Evolutionary conservation across 2,329 filamentous ascomycete genomes (phyloP).

Genomic region (Magnaporthiopsis incrustans): DNA sequence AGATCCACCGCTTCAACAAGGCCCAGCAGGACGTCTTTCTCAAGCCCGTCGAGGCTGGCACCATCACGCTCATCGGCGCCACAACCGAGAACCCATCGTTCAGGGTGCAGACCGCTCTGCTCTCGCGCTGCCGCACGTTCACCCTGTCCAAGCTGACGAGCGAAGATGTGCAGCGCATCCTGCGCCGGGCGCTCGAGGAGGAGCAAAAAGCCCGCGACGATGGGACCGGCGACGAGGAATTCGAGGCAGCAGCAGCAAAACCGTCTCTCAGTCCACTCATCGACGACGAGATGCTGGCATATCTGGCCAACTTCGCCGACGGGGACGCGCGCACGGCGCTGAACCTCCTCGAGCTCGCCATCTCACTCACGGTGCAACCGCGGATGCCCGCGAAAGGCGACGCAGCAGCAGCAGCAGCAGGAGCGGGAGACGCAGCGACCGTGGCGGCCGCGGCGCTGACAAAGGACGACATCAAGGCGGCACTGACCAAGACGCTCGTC

Average conservation of each 20-base stretch:
- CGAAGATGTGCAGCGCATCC: constrained; percentile 63
- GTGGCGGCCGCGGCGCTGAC: constrained; percentile 49
- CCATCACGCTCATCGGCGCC: constrained; percentile 85
- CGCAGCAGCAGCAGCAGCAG: not conserved
- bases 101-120: constrained; percentile 78
- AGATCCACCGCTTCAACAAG: constrained; percentile 89
- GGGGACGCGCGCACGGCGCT: constrained; percentile 89
- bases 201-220: constrained; percentile 32
- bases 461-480: constrained; percentile 67
- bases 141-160: constrained; percentile 69
- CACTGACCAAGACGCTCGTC: constrained; percentile 84
- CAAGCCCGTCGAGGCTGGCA: constrained; percentile 82
- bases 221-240: constrained; percentile 35
- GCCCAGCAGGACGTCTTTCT: constrained; percentile 92
- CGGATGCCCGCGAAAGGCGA: constrained; percentile 7
- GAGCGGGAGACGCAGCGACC: not conserved
- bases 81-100: constrained; percentile 97
- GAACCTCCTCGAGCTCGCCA: constrained; percentile 83
- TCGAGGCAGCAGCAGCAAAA: not conserved
- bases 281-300: constrained; percentile 67
- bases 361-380: constrained; percentile 55
- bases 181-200: constrained; percentile 63
- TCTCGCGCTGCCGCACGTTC: constrained; percentile 87
- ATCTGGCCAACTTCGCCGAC: constrained; percentile 80
- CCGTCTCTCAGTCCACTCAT: constrained; percentile 45